Evolutionary conservation across 768 basidiomycete genomes (phyloP), one percentile per base, ranked within the genome.

Genomic region (Boletus tomentosulus): DNA sequence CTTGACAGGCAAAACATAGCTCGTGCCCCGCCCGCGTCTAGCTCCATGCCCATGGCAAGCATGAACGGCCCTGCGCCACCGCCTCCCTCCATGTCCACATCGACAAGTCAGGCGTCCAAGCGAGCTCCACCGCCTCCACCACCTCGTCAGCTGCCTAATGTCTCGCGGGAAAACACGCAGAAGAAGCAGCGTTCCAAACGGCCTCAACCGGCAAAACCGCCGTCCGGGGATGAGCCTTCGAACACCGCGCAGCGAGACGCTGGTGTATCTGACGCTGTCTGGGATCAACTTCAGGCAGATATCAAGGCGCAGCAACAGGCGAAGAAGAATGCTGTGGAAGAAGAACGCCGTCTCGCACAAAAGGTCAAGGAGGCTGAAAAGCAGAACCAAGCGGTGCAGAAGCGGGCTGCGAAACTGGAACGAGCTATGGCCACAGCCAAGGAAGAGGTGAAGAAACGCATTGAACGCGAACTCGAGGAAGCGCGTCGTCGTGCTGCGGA

Each of bases 231-330:
- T 5, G 59, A 39, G 28, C 50, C 57, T 16, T n/a, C n/a, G n/a
- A n/a, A n/a, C n/a, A 41, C 54, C n/a, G 60, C 50, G 2, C 58
- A 38, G 13, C 77, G 81, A 15, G 85, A 86, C 61, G 56, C 72
- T 12, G 85, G 80, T 0, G 81, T 86, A 1, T 62, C 74, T 0
- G 81, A 86, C 62, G 69, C 62, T 3, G 61, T 78, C 9, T 86
- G 84, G 85, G 43, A 59, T 8, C 73, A 81, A 56, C 71, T 86
- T 1, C 76, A 82, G 46, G 69, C 66, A 10, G 69, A 64, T 44
- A 68, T 67, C 31, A 68, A 65, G 0, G 70, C 63, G 2, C 63
- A 60, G 27, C 57, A 60, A 9, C 61, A 59, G 27, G 61, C 47
- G 12, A 57, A 60, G 58, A 48, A 42, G 43, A 46, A 56, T 45